Evolutionary conservation across 1,284 basidiomycete genomes (phyloP), one percentile per base, ranked within the genome.

Genomic region (Irpex sp.): DNA sequence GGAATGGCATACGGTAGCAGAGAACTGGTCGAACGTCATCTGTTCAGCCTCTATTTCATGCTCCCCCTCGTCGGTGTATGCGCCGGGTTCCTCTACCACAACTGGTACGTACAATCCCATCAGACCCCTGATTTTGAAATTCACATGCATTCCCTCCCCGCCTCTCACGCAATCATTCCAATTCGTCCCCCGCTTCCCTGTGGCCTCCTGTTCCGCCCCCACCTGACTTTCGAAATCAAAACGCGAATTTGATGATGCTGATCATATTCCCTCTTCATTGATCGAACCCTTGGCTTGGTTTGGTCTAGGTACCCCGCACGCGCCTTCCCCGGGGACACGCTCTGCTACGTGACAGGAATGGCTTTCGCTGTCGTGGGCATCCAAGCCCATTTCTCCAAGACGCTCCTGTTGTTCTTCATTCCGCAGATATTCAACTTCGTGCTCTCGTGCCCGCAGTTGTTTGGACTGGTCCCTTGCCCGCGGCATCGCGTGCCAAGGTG

Each of bases 361-460:
- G 94, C 96, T 0, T 97, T 98, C 73, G 91, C 96, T 0, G 95
- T 96, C 13, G 95, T 97, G 38, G 95, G 94, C 8, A 97, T 98
- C 66, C 92, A 97, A 71, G 96, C 93, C 0, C 97, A 99, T 76
- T 98, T 97, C 75, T 94, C 93, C 62, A 99, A 99, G 78, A 99
- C 97, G 0, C 80, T 99, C 3, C 82, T 98, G 58, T 81, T 99
- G 34, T 98, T 99, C 82, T 99, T 99, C 81, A 82, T 98, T 38
- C 97, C 97, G 4, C 97, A 99, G 74, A 92, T 98, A 66, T 94
- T 98, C 86, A 99, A 99, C 76, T 99, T 99, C 72, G 59, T 98
- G 51, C 82, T 98, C 47, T 97, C 95, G 21, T 94, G 91, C 69
- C 97, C 97, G 3, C 97, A 99, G 74, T 79, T 99, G 1, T 98